Conservation (phyloP, 2,329 filamentous ascomycete species). For the Colletotrichum costaricense region DNA sequence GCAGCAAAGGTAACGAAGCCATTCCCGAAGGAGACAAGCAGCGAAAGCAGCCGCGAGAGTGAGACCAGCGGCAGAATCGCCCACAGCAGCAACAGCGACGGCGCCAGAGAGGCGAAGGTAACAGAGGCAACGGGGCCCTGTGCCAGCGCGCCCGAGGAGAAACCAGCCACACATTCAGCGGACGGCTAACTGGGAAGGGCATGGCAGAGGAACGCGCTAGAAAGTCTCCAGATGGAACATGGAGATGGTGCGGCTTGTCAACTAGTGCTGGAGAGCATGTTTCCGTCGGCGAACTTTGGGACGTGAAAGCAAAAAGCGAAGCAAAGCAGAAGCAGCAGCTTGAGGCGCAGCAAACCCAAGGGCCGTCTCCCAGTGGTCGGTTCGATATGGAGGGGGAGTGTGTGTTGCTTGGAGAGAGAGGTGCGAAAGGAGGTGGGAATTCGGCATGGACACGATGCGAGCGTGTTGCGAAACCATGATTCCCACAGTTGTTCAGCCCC, state of each 20-base stretch:
- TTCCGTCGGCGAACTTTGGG: constrained; percentile 3
- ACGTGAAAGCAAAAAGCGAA: neutral
- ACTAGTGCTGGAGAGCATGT: neutral
- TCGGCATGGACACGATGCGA: neutral
- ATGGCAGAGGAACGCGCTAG: constrained; percentile 33
- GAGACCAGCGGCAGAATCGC: neutral
- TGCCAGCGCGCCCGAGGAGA: neutral
- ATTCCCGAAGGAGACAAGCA: constrained; percentile 14
- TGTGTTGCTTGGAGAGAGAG: neutral
- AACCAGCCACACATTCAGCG: constrained; percentile 6
- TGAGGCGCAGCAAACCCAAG: constrained; percentile 19
- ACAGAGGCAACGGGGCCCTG: constrained; percentile 27
- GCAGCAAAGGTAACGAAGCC: constrained; percentile 8
- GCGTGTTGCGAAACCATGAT: neutral
- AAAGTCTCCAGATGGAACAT: constrained; percentile 14
- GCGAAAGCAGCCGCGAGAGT: constrained; percentile 3
- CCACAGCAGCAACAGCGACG: neutral
- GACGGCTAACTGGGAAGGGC: constrained; percentile 16
- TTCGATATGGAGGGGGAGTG: neutral
- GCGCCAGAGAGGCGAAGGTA: neutral
- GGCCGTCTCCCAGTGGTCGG: neutral
- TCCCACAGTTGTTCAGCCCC: constrained; percentile 4
- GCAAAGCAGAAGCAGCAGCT: constrained; percentile 3
- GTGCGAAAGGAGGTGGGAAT: neutral
- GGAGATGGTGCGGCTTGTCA: neutral